Conservation (phyloP, 768 basidiomycete species). For the Macrolepiota albuminosa region DNA sequence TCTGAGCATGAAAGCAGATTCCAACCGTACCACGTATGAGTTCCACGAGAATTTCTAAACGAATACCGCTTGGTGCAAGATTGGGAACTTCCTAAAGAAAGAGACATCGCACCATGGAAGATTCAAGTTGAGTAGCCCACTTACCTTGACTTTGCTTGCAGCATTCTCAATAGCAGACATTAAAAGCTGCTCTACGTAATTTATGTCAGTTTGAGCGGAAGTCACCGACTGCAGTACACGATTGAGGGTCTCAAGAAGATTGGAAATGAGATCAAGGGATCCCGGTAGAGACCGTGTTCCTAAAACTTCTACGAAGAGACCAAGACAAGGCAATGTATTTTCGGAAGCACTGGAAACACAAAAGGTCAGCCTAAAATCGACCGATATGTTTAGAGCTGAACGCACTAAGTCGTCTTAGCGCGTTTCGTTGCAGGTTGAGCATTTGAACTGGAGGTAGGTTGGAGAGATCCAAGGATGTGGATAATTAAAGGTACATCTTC, state of each 20-base stretch:
- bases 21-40: conserved; percentile 64
- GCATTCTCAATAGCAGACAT: conserved; percentile 76
- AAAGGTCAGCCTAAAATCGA: neutral
- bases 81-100: conserved; percentile 45
- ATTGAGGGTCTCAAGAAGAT: conserved; percentile 68
- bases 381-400: neutral
- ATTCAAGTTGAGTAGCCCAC: conserved; percentile 10
- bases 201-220: conserved; percentile 56
- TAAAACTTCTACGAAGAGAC: conserved; percentile 65
- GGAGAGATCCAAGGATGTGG: conserved; percentile 45
- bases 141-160: conserved; percentile 52
- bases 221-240: conserved; percentile 56
- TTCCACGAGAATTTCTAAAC: conserved; percentile 84
- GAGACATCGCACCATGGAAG: neutral
- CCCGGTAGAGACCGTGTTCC: conserved; percentile 60
- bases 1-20: neutral
- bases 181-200: conserved; percentile 77
- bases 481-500: conserved; percentile 48
- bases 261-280: conserved; percentile 66
- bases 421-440: conserved; percentile 59
- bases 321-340: conserved; percentile 43
- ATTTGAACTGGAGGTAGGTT: conserved; percentile 36
- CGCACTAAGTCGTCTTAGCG: conserved; percentile 54
- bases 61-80: conserved; percentile 52
- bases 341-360: conserved; percentile 24